Evolutionary conservation across 805 yeast genomes (phyloP).

Genomic region (Lipomyces starkeyi): DNA sequence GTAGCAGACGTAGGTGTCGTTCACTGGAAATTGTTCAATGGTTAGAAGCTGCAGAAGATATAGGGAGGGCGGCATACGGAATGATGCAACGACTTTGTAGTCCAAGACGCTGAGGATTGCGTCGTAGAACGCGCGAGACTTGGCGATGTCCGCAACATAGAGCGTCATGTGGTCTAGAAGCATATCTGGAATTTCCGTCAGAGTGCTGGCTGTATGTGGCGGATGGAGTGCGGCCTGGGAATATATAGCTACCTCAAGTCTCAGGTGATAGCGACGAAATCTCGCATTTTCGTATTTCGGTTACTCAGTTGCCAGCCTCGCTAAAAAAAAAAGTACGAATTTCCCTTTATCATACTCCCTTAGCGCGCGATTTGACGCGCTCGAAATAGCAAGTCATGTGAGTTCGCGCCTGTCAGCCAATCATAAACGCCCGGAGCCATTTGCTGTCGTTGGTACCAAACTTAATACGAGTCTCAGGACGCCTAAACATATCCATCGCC

Average conservation of each 20-base stretch:
- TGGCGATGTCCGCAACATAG: neutral
- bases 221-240: neutral
- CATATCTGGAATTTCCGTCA: too few relatives aligned
- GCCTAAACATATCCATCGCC: too few relatives aligned
- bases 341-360: too few relatives aligned
- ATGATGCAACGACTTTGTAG: too few relatives aligned
- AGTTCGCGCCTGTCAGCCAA: neutral
- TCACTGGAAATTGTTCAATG: neutral
- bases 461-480: too few relatives aligned
- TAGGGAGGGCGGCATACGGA: neutral
- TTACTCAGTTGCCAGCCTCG: neutral
- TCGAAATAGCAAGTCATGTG: neutral
- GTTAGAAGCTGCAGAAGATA: neutral
- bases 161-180: slow-evolving; percentile 1
- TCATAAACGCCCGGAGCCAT: neutral
- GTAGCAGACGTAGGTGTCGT: neutral
- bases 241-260: too few relatives aligned
- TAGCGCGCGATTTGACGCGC: neutral
- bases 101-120: neutral
- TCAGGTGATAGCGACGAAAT: neutral
- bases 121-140: neutral
- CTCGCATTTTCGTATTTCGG: neutral
- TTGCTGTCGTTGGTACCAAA: too few relatives aligned
- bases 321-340: too few relatives aligned
- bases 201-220: neutral